Percentiles rank a stretch among this genome's conserved stretches.
Evolutionary conservation across 1,284 basidiomycete species (phyloP).

Genomic region (Cystobasidium sp.): DNA sequence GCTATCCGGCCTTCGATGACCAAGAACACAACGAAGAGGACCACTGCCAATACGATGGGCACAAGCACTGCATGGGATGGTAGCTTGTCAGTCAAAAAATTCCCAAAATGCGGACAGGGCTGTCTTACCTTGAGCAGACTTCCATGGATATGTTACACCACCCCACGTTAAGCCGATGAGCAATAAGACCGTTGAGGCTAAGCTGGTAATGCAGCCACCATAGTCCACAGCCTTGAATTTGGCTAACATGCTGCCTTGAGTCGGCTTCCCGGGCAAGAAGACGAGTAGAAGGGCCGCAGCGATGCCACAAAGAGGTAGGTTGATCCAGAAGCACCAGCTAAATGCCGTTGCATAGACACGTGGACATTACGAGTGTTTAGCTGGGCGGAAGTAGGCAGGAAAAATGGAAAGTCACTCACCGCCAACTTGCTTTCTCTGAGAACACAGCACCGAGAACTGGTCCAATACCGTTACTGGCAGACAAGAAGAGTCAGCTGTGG

Average conservation of each 20-base stretch:
- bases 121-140: conserved; percentile 45
- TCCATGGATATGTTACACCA: conserved; percentile 57
- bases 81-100: conserved; percentile 66
- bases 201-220: conserved; percentile 65
- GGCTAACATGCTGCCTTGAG: conserved; percentile 31
- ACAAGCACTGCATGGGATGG: conserved; percentile 62
- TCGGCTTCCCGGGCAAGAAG: conserved; percentile 23
- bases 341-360: conserved; percentile 24
- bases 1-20: conserved; percentile 76
- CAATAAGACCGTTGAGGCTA: conserved; percentile 67
- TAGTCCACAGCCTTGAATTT: conserved; percentile 75
- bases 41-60: conserved; percentile 65
- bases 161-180: conserved; percentile 74
- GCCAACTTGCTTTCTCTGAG: conserved; percentile 66
- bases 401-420: conserved; percentile 51
- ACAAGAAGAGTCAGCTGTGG: conserved; percentile 50
- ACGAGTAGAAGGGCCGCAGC: conserved; percentile 23
- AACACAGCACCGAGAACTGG: conserved; percentile 58
- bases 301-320: conserved; percentile 38
- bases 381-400: background rate
- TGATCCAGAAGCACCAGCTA: conserved; percentile 48
- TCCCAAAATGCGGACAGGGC: conserved; percentile 14
- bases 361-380: conserved; percentile 42
- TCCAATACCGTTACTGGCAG: conserved; percentile 56
- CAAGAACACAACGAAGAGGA: conserved; percentile 66